A percentile compares a stretch with the other conserved stretches of the same genome.
Conservation (phyloP, 345 rosid genomes). For the Pistacia atlantica region DNA sequence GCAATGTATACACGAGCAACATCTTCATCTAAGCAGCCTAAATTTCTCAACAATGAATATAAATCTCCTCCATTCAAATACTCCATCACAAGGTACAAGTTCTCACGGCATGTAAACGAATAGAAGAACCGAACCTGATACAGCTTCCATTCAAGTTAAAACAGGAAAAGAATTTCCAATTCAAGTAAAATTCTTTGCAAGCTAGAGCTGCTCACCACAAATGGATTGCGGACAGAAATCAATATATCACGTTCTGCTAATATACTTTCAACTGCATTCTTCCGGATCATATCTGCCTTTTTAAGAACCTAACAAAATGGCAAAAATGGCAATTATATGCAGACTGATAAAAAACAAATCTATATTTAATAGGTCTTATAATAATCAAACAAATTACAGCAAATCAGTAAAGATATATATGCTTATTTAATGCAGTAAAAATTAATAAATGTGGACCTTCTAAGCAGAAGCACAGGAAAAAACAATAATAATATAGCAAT, state of each 20-base stretch:
- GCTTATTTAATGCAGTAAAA: background rate
- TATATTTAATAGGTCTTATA: background rate
- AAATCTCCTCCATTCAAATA: slow-evolving; percentile 98
- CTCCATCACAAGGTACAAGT: slow-evolving; percentile 99
- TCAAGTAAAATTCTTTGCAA: slow-evolving; percentile 29
- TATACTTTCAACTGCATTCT: slow-evolving; percentile 99
- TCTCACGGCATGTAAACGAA: slow-evolving; percentile 98
- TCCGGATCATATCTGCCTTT: slow-evolving; percentile 99
- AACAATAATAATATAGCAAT: no score
- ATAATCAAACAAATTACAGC: background rate
- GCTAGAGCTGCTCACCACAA: slow-evolving; percentile 92
- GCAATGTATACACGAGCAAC: slow-evolving; percentile 98
- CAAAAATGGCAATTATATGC: slow-evolving; percentile 24
- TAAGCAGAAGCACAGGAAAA: no score
- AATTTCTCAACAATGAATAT: slow-evolving; percentile 90
- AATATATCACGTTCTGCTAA: slow-evolving; percentile 99
- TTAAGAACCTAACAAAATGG: slow-evolving; percentile 75
- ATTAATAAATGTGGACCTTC: background rate
- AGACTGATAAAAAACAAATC: background rate
- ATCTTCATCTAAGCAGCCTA: slow-evolving; percentile 98
- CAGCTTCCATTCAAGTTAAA: slow-evolving; percentile 36
- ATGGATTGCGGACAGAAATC: slow-evolving; percentile 98
- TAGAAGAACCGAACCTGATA: slow-evolving; percentile 98
- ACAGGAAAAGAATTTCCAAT: slow-evolving; percentile 21
- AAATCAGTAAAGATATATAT: background rate